Conservation (phyloP, 192 early-diverging fungal genomes). For the Entomortierella chlamydospora region DNA sequence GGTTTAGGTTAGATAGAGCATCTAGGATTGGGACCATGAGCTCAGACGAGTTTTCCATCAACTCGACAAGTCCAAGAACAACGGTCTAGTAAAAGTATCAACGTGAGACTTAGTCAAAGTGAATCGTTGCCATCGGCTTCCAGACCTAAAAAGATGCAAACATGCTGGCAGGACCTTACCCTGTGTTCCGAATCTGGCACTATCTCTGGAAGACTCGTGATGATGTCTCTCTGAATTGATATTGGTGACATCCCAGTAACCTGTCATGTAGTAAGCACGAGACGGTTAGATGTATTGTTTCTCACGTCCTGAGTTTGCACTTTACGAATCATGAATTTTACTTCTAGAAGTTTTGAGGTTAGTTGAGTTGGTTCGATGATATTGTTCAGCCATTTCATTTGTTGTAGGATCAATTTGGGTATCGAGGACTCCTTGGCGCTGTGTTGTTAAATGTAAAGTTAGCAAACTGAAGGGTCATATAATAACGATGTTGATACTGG, state of each 20-base stretch:
- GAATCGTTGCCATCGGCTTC: too few relatives aligned
- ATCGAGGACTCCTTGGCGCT: constrained; percentile 62
- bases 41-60: constrained; percentile 68
- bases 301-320: too few relatives aligned
- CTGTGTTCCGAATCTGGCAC: constrained; percentile 76
- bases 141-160: too few relatives aligned
- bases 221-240: constrained; percentile 79
- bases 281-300: neutral
- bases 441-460: neutral
- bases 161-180: constrained; percentile 18
- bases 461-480: neutral
- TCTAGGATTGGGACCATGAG: constrained; percentile 79
- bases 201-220: constrained; percentile 79
- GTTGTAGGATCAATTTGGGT: constrained; percentile 73
- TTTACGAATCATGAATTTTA: constrained; percentile 19
- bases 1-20: constrained; percentile 74
- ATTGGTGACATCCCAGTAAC: constrained; percentile 71
- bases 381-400: constrained; percentile 82
- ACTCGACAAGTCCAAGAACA: constrained; percentile 66
- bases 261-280: constrained; percentile 21
- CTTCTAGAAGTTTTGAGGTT: constrained; percentile 74
- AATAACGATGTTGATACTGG: neutral
- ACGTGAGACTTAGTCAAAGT: too few relatives aligned
- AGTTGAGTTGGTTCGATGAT: constrained; percentile 70
- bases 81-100: constrained; percentile 49